A percentile compares a stretch with the other conserved stretches of the same genome.
Conservation (phyloP, 441 rosid genomes). For the Euphorbia corollata region DNA sequence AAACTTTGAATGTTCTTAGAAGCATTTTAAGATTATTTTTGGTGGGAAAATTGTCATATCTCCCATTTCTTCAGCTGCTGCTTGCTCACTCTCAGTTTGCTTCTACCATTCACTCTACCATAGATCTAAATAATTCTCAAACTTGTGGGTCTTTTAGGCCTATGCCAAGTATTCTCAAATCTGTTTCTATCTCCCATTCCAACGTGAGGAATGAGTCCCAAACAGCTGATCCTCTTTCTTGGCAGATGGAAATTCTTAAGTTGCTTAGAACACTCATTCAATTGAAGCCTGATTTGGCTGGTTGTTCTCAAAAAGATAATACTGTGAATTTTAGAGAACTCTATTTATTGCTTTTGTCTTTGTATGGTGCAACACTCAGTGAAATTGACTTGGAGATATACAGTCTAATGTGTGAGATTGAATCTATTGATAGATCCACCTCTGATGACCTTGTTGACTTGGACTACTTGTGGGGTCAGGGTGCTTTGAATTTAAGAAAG, state of each 20-base stretch:
- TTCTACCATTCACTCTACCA: conserved; percentile 40
- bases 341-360: conserved; percentile 61
- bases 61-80: conserved; percentile 57
- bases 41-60: conserved; percentile 47
- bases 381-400: conserved; percentile 72
- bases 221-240: conserved; percentile 28
- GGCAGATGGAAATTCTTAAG: conserved; percentile 64
- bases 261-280: conserved; percentile 56
- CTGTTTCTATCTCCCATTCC: conserved; percentile 32
- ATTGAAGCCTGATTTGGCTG: conserved; percentile 18
- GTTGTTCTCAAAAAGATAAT: conserved; percentile 41
- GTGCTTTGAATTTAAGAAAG: conserved; percentile 53
- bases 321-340: conserved; percentile 64
- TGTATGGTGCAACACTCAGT: conserved; percentile 79
- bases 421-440: conserved; percentile 35
- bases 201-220: conserved; percentile 25
- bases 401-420: conserved; percentile 55
- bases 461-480: conserved; percentile 77
- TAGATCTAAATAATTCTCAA: conserved; percentile 32
- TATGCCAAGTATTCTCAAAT: conserved; percentile 68
- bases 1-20: conserved; percentile 47
- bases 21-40: conserved; percentile 43
- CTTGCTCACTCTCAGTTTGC: conserved; percentile 86
- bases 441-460: conserved; percentile 36
- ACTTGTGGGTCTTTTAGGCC: conserved; percentile 57